Base-by-base conservation (phyloP, 495 filamentous ascomycete genomes). In the Penicillium lividum region DNA sequence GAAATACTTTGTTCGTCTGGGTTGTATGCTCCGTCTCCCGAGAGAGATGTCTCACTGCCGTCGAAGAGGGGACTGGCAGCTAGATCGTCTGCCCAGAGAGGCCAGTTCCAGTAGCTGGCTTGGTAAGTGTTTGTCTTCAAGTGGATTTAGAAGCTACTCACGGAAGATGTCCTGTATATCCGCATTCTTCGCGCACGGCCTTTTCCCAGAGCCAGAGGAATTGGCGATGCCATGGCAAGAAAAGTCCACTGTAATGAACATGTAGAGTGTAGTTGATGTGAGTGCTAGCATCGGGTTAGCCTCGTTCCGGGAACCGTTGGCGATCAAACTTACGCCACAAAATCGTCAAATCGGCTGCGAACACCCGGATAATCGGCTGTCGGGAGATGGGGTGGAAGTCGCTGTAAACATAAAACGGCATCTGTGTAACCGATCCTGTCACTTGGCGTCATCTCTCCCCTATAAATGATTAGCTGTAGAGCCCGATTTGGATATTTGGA, bases 141-240 rank as follows among this genome's bases (percentile, higher is more conserved):
- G 9, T 36, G 33, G 33, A 33, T 22, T 1, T 22, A 8, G 33
- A 51, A 18, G n/a, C 11, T n/a, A 50, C 65, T 45, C 30, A 72
- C 62, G 70, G 70, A 1, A 83, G 79, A 53, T 70, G 71, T 11
- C 84, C 86, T 0, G 57, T 77, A 61, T 89, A 90, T 28, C 84
- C 84, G 62, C 89, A 92, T 63, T 92, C 88, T 4, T 86, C 78
- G 9, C 77, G 74, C 15, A 92, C 74, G 3, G 87, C 83, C 55
- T 78, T 77, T 66, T 91, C 88, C 68, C 80, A 89, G 3, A 77
- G 68, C 54, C 73, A 78, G 27, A 81, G 67, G 61, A 85, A 89
- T 54, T 84, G 85, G 18, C 89, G 78, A 60, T 92, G 87, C 86
- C 86, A 90, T 0, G 82, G 69, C 28, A 89, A 72, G 68, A 91